Base-by-base conservation (phyloP, 1,284 basidiomycete genomes). In the Golubevia sp. region DNA sequence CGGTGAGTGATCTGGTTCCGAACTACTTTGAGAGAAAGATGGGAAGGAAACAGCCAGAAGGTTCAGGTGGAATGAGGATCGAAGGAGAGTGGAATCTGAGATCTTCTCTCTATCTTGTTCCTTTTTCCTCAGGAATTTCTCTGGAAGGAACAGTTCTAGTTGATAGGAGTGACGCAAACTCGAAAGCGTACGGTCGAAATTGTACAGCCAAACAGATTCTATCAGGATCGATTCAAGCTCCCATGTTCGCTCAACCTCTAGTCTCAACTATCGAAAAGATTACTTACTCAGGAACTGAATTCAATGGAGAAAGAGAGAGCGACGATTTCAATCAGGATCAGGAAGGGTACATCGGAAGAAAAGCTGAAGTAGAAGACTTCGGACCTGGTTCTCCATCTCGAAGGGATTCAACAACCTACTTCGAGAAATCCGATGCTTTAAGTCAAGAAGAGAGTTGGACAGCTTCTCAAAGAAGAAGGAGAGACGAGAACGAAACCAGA, bases 61-160 rank as follows among this genome's bases (percentile, higher is more conserved):
- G n/a, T n/a, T n/a, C n/a, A n/a, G n/a, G n/a, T n/a, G n/a, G n/a
- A n/a, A 52, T 2, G 7, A 7, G 50, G 21, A 27, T 2, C 50
- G 50, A 23, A 13, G 11, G 30, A 34, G 30, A 34, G 11, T 3
- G 30, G 11, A 34, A 34, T 34, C 30, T n/a, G 26, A n/a, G 20
- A 8, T 26, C 26, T 20, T 20, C 34, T 27, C 26, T 23, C 34
- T 5, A 49, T 8, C 26, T 34, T 7, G 34, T 4, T 18, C 54
- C 44, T 61, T 20, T 73, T 66, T 63, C n/a, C 63, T 86, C 49
- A 55, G 87, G 87, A 8, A 85, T 88, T 21, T 94, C 92, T 7
- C 86, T 98, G 38, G 95, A 98, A 87, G 96, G 96, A 8, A 94
- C 92, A 0, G 90, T 97, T 51, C 94, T 99, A 59, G 88, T 97